These are phyloP conservation scores for Aspergillus ellipticus DNA, from an alignment of 495 filamentous ascomycete genomes.

Conservation along the genomic window DNA sequence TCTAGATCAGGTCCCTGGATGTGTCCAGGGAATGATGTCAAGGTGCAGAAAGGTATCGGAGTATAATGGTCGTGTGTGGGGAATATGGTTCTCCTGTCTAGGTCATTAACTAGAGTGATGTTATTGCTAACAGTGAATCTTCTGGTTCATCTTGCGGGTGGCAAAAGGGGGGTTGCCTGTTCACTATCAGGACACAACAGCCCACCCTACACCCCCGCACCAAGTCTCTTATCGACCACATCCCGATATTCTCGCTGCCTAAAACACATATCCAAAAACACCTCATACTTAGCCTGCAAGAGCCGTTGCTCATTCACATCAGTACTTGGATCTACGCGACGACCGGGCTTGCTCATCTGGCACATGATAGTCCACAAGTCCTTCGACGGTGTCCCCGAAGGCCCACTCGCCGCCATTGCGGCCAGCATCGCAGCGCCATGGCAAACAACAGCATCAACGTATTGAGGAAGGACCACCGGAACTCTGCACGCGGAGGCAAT, in stretches of 20 bases:
- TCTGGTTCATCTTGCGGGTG: too few species aligned
- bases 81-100: too few species aligned
- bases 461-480: conserved; percentile 84
- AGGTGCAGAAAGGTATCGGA: background rate
- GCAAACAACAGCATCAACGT: conserved; percentile 88
- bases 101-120: too few species aligned
- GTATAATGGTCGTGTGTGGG: too few species aligned
- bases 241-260: conserved; percentile 55
- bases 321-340: conserved; percentile 64
- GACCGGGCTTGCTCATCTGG: conserved; percentile 89
- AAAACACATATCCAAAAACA: conserved; percentile 61
- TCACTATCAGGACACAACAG: too few species aligned
- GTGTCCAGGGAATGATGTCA: background rate
- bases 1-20: too few species aligned
- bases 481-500: conserved; percentile 85
- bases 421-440: conserved; percentile 96
- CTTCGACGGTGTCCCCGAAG: conserved; percentile 70
- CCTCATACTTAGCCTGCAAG: conserved; percentile 76
- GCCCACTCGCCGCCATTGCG: conserved; percentile 81
- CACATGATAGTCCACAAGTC: conserved; percentile 93
- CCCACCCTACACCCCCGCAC: too few species aligned
- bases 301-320: conserved; percentile 71
- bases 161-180: too few species aligned
- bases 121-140: too few species aligned
- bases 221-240: conserved; percentile 48